These are phyloP conservation scores for Aspergillus sp. DNA, from an alignment of 2,329 filamentous ascomycete genomes.

Conservation along the genomic window DNA sequence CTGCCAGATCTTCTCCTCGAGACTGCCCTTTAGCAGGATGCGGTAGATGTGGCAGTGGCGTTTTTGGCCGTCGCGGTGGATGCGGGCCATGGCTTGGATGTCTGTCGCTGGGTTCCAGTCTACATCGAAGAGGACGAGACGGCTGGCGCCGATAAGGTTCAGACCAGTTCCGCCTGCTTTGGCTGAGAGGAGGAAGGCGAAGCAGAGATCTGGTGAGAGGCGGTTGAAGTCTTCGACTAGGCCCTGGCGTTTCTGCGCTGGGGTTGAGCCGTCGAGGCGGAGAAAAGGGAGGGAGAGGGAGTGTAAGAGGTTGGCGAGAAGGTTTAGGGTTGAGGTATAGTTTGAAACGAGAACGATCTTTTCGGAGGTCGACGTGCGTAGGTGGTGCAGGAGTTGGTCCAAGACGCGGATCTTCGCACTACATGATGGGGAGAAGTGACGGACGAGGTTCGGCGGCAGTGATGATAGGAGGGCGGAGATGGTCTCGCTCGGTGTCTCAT, in stretches of 20 bases:
- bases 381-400: slow-evolving; percentile 62
- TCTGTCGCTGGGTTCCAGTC: slow-evolving; percentile 77
- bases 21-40: slow-evolving; percentile 64
- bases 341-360: slow-evolving; percentile 76
- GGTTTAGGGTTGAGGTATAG: slow-evolving; percentile 70
- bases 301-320: slow-evolving; percentile 62
- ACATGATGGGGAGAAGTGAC: slow-evolving; percentile 54
- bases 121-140: slow-evolving; percentile 69
- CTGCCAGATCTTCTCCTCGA: slow-evolving; percentile 76
- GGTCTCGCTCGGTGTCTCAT: slow-evolving; percentile 49
- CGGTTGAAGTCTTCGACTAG: slow-evolving; percentile 71
- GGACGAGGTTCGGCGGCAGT: slow-evolving; percentile 56
- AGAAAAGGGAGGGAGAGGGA: slow-evolving; percentile 62
- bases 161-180: slow-evolving; percentile 70
- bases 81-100: slow-evolving; percentile 72
- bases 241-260: slow-evolving; percentile 62
- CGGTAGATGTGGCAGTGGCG: slow-evolving; percentile 68
- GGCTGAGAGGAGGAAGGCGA: slow-evolving; percentile 71
- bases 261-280: slow-evolving; percentile 69
- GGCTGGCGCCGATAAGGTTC: slow-evolving; percentile 69
- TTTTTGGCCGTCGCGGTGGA: slow-evolving; percentile 72
- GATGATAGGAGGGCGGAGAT: slow-evolving; percentile 50
- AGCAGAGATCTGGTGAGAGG: slow-evolving; percentile 54
- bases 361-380: slow-evolving; percentile 62
- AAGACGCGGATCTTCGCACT: slow-evolving; percentile 68